Conservation (phyloP, 2,329 filamentous ascomycete genomes). For the Talaromyces sp. region DNA sequence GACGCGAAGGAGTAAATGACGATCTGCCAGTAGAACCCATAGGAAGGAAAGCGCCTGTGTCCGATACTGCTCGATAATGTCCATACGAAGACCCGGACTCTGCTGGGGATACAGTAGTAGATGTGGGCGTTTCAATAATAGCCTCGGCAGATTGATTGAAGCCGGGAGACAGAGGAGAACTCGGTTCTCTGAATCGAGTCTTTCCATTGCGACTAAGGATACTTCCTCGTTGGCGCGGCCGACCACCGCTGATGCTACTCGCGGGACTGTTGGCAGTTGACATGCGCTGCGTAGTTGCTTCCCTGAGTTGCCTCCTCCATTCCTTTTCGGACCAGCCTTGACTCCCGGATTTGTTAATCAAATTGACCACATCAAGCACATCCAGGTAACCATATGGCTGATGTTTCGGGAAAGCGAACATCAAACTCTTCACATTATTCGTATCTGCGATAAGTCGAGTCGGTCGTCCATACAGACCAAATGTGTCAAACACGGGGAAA, state of each 20-base stretch:
- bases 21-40: slow-evolving; percentile 11
- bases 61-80: slow-evolving; percentile 33
- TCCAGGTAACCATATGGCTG: slow-evolving; percentile 88
- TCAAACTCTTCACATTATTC: slow-evolving; percentile 80
- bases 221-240: slow-evolving; percentile 39
- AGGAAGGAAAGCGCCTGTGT: slow-evolving; percentile 28
- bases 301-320: slow-evolving; percentile 86
- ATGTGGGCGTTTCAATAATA: slow-evolving; percentile 27
- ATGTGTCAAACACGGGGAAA: slow-evolving; percentile 92
- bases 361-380: slow-evolving; percentile 73
- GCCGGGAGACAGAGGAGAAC: slow-evolving; percentile 24
- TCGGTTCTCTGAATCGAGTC: slow-evolving; percentile 31
- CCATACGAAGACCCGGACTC: slow-evolving; percentile 17
- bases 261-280: slow-evolving; percentile 40
- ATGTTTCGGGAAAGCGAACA: slow-evolving; percentile 96
- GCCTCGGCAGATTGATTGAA: slow-evolving; percentile 39
- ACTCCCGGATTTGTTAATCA: slow-evolving; percentile 77
- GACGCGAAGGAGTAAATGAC: slow-evolving; percentile 17
- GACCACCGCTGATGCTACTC: slow-evolving; percentile 58
- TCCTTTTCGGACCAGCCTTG: slow-evolving; percentile 77
- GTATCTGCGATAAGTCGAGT: slow-evolving; percentile 82
- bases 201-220: slow-evolving; percentile 35
- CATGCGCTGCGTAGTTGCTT: slow-evolving; percentile 64
- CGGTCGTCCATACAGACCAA: slow-evolving; percentile 85
- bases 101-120: slow-evolving; percentile 2